phyloP scores from a whole-genome alignment of 1,139 yeast species.

The Yamadazyma triangularis region DNA sequence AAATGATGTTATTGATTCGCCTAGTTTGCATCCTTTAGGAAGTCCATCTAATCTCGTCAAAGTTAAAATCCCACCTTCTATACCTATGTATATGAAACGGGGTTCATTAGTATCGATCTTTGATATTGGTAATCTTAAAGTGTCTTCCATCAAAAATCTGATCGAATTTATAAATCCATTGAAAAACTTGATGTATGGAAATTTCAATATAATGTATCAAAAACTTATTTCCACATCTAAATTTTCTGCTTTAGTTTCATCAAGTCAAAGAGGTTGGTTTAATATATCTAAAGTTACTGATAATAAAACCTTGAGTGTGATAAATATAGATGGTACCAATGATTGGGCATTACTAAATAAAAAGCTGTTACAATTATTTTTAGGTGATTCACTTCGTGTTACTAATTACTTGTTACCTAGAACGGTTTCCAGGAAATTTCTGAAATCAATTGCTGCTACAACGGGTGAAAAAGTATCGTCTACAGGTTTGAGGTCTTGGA shows the following conservation, averaged over 20 bases:
- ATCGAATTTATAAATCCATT: conserved; percentile 32
- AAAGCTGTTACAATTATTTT: conserved; percentile 44
- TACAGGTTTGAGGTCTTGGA: conserved; percentile 37
- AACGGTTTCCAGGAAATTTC: conserved; percentile 30
- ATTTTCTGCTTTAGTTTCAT: conserved; percentile 35
- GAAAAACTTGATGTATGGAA: conserved; percentile 38
- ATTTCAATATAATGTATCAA: conserved; percentile 39
- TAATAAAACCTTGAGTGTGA: conserved; percentile 14
- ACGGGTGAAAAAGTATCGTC: conserved; percentile 8
- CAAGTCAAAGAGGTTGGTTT: conserved; percentile 14
- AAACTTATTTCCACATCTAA: conserved; percentile 46
- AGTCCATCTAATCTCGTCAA: conserved; percentile 30
- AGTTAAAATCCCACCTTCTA: conserved; percentile 51
- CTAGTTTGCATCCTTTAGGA: conserved; percentile 38
- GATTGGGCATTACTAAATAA: conserved; percentile 59
- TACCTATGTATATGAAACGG: conserved; percentile 45
- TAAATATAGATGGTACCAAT: conserved; percentile 50
- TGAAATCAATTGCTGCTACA: conserved; percentile 11
- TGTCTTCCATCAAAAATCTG: conserved; percentile 23
- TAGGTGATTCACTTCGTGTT: conserved; percentile 47
- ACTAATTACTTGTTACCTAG: conserved; percentile 36
- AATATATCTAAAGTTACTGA: conserved; percentile 14
- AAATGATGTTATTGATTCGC: conserved; percentile 16
- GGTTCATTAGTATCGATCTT: conserved; percentile 48
- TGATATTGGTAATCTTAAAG: conserved; percentile 23